Evolutionary conservation across 2,329 filamentous ascomycete genomes (phyloP), one percentile per base, ranked within the genome.

Genomic region (Metarhizium brunneum): DNA sequence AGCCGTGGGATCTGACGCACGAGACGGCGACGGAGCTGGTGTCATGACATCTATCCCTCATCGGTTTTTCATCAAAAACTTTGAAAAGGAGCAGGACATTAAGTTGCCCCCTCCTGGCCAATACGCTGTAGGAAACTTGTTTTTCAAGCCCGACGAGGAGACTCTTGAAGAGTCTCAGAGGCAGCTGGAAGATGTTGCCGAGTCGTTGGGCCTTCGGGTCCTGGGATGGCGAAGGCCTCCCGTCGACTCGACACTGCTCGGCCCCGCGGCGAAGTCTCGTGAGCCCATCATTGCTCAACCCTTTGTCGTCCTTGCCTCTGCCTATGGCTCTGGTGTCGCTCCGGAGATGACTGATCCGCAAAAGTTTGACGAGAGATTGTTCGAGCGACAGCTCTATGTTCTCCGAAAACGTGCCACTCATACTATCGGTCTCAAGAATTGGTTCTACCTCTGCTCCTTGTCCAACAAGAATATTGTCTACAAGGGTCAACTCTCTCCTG

Each of bases 41-140:
- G 92, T 97, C 69, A 99, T 99, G 94, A 97, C 92, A 63, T 96
- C 92, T 58, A 96, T 99, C 67, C 94, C 94, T 58, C 92, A 97
- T 79, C 91, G 87, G 74, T 97, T 99, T 79, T 97, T 99, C 73
- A 80, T 96, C 70, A 99, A 97, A 81, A 95, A 97, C 73, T 97
- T 97, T 73, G 91, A 90, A 73, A 87, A 87, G 65, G 90, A 96
- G 76, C 87, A 90, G 69, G 88, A 86, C 69, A 86, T 94, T 69
- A 87, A 90, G 73, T 80, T 99, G 61, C 94, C 94, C 59, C 86
- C 88, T 60, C 79, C 86, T 61, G 94, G 92, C 65, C 90, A 97
- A 75, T 99, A 99, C 76, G 94, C 94, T 58, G 92, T 92, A 66
- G 92, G 92, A 66, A 99, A 99, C 74, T 75, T 99, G 67, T 99